phyloP scores from a whole-genome alignment of 2,329 filamentous ascomycete species.

The Diaporthe vexans region DNA sequence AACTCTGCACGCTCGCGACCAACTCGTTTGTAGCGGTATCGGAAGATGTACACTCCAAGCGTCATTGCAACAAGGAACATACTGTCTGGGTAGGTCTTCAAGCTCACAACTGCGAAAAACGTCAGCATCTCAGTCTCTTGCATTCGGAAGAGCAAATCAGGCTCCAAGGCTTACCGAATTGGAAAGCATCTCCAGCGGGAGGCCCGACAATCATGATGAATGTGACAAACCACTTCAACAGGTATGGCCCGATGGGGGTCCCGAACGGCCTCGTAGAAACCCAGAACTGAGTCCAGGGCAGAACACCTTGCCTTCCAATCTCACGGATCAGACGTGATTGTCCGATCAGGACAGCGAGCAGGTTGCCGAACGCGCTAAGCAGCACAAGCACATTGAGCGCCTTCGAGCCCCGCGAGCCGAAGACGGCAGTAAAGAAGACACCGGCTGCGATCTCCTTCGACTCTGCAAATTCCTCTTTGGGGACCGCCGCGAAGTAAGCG shows the following conservation, averaged over 20 bases:
- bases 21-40: conserved; percentile 63
- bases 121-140: conserved; percentile 47
- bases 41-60: conserved; percentile 67
- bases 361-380: conserved; percentile 70
- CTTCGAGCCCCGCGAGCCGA: conserved; percentile 63
- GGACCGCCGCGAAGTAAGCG: conserved; percentile 71
- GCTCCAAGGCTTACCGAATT: conserved; percentile 61
- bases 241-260: conserved; percentile 72
- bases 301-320: conserved; percentile 72
- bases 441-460: conserved; percentile 64
- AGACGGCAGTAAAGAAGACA: conserved; percentile 71
- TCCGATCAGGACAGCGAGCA: conserved; percentile 68
- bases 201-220: conserved; percentile 72
- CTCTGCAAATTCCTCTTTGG: conserved; percentile 65
- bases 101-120: not conserved
- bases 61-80: conserved; percentile 66
- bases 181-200: conserved; percentile 75
- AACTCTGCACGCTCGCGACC: conserved; percentile 64
- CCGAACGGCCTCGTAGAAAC: conserved; percentile 74
- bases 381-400: conserved; percentile 71
- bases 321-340: conserved; percentile 71
- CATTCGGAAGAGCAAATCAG: not conserved
- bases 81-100: conserved; percentile 18
- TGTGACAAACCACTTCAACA: conserved; percentile 70
- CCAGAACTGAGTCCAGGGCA: conserved; percentile 73